phyloP scores from a whole-genome alignment of 2,329 filamentous ascomycete genomes.

The Talaromyces sp. region DNA sequence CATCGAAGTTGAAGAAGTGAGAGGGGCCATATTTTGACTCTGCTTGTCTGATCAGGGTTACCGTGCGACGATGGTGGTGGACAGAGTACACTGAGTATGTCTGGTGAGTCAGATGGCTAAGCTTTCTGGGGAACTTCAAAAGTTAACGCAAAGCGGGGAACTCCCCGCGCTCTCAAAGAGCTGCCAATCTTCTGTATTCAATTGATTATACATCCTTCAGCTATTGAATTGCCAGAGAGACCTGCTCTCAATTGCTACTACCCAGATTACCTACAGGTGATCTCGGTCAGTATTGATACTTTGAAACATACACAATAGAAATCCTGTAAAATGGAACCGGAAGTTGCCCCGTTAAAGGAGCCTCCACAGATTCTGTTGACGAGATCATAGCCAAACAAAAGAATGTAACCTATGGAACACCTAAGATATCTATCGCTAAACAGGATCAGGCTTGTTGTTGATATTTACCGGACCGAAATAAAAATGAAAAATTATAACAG shows the following conservation, averaged over 20 bases:
- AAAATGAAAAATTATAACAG: not conserved
- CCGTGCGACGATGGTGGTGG: not conserved
- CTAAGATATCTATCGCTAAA: not conserved
- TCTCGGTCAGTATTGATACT: not conserved
- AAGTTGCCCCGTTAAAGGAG: not conserved
- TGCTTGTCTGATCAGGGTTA: not conserved
- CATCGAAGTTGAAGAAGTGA: not conserved
- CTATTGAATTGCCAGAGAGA: no score
- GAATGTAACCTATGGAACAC: not conserved
- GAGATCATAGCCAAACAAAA: not conserved
- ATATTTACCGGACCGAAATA: not conserved
- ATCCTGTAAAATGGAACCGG: not conserved
- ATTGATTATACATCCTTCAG: not conserved
- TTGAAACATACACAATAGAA: no score
- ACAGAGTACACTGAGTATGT: not conserved
- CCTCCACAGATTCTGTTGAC: not conserved
- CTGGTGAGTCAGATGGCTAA: not conserved
- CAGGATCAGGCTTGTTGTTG: not conserved
- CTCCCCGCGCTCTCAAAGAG: not conserved
- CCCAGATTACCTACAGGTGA: no score
- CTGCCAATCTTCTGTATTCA: not conserved
- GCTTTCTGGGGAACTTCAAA: constrained; percentile 2
- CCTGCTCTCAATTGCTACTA: not conserved
- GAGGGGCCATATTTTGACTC: not conserved
- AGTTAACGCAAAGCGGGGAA: not conserved